A percentile compares a stretch with the other conserved stretches of the same genome.
phyloP scores from a whole-genome alignment of 768 basidiomycete genomes.

The Cystofilobasidium bisporidii region DNA sequence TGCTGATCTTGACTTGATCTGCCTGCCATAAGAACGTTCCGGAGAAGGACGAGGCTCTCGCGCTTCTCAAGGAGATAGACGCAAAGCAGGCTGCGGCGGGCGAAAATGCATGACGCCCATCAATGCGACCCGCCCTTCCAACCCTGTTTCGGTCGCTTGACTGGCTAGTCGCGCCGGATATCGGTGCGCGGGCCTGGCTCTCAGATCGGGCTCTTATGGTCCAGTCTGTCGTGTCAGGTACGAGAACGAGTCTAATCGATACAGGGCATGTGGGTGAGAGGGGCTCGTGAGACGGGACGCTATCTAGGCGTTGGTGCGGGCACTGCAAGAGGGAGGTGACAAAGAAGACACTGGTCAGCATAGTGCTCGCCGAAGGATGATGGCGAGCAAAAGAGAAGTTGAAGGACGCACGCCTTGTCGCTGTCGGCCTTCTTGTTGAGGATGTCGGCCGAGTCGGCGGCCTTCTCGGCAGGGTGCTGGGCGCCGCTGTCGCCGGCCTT shows the following conservation, averaged over 20 bases:
- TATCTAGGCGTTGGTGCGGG: constrained; percentile 2
- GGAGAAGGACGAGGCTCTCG: constrained; percentile 64
- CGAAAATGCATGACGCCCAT: no score
- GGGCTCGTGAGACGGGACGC: background rate
- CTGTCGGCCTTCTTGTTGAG: constrained; percentile 10
- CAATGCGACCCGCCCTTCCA: no score
- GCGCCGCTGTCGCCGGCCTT: background rate
- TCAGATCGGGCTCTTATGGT: no score
- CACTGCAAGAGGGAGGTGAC: background rate
- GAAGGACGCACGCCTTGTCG: constrained; percentile 5
- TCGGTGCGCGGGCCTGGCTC: no score
- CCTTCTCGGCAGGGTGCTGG: constrained; percentile 3
- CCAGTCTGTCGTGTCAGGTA: no score
- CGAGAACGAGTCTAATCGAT: no score
- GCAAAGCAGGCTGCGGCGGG: background rate
- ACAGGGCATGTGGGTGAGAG: background rate
- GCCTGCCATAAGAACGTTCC: constrained; percentile 52
- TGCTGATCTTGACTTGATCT: no score
- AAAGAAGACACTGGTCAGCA: no score
- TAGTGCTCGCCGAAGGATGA: no score
- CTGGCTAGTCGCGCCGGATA: no score
- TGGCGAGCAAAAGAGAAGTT: background rate
- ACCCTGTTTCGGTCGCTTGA: no score
- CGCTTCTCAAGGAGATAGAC: constrained; percentile 46
- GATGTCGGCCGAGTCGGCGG: background rate